Percentiles rank a stretch among this genome's conserved stretches.
Conservation (phyloP, 139 green algal genomes). For the Chlorella ohadii region DNA sequence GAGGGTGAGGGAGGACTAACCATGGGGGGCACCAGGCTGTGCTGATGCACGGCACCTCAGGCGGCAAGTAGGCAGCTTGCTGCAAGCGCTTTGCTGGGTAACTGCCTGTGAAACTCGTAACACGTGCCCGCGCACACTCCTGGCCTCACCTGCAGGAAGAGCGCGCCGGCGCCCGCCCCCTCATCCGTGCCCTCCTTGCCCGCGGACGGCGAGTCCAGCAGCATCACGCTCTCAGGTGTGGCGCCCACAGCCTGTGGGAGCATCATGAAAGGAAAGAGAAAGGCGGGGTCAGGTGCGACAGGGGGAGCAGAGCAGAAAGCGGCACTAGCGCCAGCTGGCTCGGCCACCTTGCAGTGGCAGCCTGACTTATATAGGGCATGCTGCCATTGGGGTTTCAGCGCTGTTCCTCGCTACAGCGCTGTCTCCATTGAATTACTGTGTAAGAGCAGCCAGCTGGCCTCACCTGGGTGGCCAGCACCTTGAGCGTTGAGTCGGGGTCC, state of each 20-base stretch:
- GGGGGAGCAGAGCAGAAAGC: no score
- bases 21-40: background rate
- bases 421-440: no score
- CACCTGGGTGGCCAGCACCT: constrained; percentile 48
- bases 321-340: no score
- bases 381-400: no score
- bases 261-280: background rate
- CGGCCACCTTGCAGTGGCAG: no score
- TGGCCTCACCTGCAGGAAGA: constrained; percentile 82
- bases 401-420: no score
- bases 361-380: no score
- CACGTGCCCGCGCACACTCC: background rate
- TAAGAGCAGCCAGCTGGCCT: no score
- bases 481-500: constrained; percentile 85
- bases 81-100: no score
- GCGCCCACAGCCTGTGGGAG: constrained; percentile 65
- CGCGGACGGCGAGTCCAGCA: constrained; percentile 68
- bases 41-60: no score
- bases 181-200: constrained; percentile 52
- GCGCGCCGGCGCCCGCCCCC: constrained; percentile 45
- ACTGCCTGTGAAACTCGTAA: no score
- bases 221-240: constrained; percentile 75
- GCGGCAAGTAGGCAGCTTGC: no score
- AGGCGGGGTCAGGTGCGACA: background rate
- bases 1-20: background rate